phyloP scores from a whole-genome alignment of 1,284 basidiomycete genomes.

The Sporisorium exsertum region DNA sequence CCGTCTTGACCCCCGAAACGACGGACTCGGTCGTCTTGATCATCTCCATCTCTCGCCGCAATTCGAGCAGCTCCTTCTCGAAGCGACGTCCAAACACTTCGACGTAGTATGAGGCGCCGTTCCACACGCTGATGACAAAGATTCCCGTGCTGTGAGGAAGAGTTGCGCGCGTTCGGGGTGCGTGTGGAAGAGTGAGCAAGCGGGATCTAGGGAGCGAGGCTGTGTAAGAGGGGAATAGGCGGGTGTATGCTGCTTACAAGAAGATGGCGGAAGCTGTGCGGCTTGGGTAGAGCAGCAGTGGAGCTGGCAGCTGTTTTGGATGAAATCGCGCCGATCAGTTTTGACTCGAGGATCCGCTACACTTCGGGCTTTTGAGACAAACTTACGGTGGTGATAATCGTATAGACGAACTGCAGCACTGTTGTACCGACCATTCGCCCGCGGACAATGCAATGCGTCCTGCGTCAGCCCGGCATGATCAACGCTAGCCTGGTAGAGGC shows the following conservation, averaged over 20 bases:
- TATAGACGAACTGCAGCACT: slow-evolving; percentile 76
- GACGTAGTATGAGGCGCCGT: slow-evolving; percentile 70
- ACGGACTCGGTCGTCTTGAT: slow-evolving; percentile 27
- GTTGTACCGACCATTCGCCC: background rate
- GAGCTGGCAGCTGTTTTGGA: slow-evolving; percentile 75
- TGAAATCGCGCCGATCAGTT: too few species aligned
- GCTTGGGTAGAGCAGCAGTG: slow-evolving; percentile 83
- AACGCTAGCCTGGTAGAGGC: too few species aligned
- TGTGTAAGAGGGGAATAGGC: background rate
- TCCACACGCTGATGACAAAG: slow-evolving; percentile 52
- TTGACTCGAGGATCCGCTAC: too few species aligned
- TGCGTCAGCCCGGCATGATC: background rate
- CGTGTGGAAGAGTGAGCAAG: background rate
- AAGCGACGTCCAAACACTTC: slow-evolving; percentile 72
- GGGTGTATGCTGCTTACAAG: slow-evolving; percentile 70
- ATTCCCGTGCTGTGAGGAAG: slow-evolving; percentile 18
- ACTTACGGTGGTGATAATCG: slow-evolving; percentile 78
- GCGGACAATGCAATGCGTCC: too few species aligned
- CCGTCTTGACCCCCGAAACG: slow-evolving; percentile 6
- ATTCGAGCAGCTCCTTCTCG: slow-evolving; percentile 53
- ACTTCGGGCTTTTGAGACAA: background rate
- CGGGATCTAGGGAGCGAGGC: too few species aligned
- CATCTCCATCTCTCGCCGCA: slow-evolving; percentile 42
- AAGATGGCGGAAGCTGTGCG: slow-evolving; percentile 80
- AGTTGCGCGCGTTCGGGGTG: background rate